Evolutionary conservation across 169 alveolate genomes (phyloP), one percentile per base, ranked within the genome.

Genomic region (Plasmodium knowlesi): DNA sequence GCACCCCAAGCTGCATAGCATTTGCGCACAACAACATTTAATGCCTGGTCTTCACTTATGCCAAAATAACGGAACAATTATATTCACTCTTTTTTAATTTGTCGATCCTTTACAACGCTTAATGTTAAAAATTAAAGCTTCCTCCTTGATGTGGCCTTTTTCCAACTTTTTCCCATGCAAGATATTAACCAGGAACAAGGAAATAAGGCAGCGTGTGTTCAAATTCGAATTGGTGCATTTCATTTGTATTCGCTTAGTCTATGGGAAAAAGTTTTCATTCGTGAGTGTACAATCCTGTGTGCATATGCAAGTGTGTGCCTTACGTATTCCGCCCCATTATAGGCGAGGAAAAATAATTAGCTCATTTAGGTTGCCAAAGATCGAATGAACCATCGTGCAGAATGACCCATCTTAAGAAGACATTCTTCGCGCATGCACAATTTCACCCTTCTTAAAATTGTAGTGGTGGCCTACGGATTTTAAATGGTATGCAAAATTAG

Each of bases 401-500:
- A 78, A n/a, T 39, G 16, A 4, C 30, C 43, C 12, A 19, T 57
- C 57, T 74, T 54, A 57, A 12, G 71, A 57, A 9, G 39, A 25
- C 41, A 82, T 54, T 8, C 72, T 28, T 16, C 57, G 16, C 53
- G 80, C 93, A 34, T 57, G 85, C 37, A 76, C 93, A 39, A 85
- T 28, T 34, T 85, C 93, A 1, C 93, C 93, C 79, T 85, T 85
- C 32, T 85, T 85, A 39, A 32, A 85, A 74, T 85, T 85, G 79
- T 85, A 76, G 19, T 85, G 81, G 37, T 85, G 37, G 41, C 70
- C 93, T 85, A 76, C 37, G 71, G 19, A 43, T 82, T 22, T 16
- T 14, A 25, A 25, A 16, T 79, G 19, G 19, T 10, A 30, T 37
- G 73, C 19, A 37, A 5, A 67, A 25, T 67, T 67, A 37, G 76